Evolutionary conservation across 2,329 filamentous ascomycete genomes (phyloP).

Genomic region (Lachnellula arida): DNA sequence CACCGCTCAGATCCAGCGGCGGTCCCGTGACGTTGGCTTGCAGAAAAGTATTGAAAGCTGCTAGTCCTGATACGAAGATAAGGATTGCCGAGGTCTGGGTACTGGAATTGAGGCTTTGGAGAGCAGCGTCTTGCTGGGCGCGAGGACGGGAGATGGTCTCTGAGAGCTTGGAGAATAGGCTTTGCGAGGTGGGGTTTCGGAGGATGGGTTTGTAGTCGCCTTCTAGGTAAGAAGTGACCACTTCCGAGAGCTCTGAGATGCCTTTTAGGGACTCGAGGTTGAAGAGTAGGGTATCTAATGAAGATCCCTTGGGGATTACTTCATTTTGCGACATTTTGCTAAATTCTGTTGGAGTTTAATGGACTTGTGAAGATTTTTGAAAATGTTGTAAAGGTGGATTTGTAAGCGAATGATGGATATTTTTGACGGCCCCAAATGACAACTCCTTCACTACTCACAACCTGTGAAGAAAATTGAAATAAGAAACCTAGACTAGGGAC

Average conservation of each 20-base stretch:
- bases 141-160: constrained; percentile 13
- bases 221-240: constrained; percentile 23
- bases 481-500: too few species aligned
- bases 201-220: constrained; percentile 31
- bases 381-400: not conserved
- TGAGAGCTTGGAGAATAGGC: constrained; percentile 21
- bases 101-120: constrained; percentile 15
- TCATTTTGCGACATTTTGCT: constrained; percentile 19
- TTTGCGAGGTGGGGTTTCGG: constrained; percentile 24
- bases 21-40: constrained; percentile 88
- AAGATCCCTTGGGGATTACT: constrained; percentile 4
- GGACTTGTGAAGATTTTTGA: not conserved
- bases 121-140: constrained; percentile 13
- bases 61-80: constrained; percentile 49
- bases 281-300: constrained; percentile 25
- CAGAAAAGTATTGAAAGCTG: constrained; percentile 72
- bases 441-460: too few species aligned
- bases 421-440: not conserved
- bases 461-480: too few species aligned
- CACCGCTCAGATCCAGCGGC: constrained; percentile 52
- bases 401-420: not conserved
- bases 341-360: not conserved
- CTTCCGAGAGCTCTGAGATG: constrained; percentile 21
- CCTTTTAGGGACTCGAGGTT: constrained; percentile 26
- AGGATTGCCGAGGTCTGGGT: constrained; percentile 11